phyloP scores from a whole-genome alignment of 345 rosid species.

The Lepidium aucheri region DNA sequence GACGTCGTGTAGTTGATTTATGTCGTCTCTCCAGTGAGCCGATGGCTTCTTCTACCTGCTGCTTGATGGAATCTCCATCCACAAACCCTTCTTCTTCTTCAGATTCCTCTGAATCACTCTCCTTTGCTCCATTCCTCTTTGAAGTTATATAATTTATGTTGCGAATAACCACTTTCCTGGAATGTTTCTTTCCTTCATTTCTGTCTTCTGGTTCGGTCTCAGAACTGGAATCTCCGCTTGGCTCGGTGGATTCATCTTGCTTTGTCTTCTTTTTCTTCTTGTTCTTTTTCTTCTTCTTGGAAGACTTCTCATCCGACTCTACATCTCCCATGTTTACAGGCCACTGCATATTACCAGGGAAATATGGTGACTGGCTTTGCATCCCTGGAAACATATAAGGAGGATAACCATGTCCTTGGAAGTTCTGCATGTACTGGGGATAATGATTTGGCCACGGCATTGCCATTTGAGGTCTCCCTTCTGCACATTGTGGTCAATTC shows the following conservation, averaged over 20 bases:
- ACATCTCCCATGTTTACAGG: conserved; percentile 58
- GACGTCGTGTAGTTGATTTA: conserved; percentile 46
- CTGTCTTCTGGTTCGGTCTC: conserved; percentile 31
- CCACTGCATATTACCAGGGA: conserved; percentile 72
- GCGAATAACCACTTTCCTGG: conserved; percentile 85
- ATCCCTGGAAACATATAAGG: conserved; percentile 68
- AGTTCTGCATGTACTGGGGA: conserved; percentile 74
- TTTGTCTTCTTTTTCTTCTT: conserved; percentile 33
- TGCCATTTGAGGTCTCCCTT: conserved; percentile 40
- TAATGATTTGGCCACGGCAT: conserved; percentile 70
- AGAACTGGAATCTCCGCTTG: conserved; percentile 23
- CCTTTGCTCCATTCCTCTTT: conserved; percentile 56
- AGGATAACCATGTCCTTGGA: conserved; percentile 57
- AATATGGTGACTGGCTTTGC: conserved; percentile 67
- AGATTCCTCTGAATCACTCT: conserved; percentile 43
- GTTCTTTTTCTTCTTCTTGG: conserved; percentile 49
- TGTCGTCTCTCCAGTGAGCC: conserved; percentile 62
- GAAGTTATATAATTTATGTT: conserved; percentile 94
- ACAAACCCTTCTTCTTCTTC: conserved; percentile 57
- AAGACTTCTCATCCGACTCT: conserved; percentile 51
- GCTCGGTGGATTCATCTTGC: conserved; percentile 47
- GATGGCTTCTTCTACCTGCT: conserved; percentile 79
- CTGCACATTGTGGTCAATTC: neutral
- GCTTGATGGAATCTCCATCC: conserved; percentile 63
- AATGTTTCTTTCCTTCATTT: conserved; percentile 56